Evolutionary conservation across 1,284 basidiomycete species (phyloP).

Genomic region (Austroboletus niveus): DNA sequence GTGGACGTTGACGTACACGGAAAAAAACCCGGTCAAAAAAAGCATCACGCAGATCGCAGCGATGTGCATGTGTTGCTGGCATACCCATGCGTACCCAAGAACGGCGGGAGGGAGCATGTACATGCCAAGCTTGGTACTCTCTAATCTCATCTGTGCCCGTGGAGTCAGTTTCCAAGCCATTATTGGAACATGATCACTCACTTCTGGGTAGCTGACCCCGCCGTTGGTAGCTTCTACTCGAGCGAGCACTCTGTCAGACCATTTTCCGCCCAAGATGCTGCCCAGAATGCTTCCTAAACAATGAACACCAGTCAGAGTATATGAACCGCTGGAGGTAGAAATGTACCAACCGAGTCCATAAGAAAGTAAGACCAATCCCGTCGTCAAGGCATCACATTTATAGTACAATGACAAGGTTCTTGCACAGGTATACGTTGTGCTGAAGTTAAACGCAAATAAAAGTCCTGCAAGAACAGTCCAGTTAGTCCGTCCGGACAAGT

Average conservation of each 20-base stretch:
- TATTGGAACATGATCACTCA: constrained; percentile 26
- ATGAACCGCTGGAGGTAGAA: not conserved
- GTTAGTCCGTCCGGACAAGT: constrained; percentile 41
- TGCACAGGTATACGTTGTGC: constrained; percentile 71
- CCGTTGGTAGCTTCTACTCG: constrained; percentile 60
- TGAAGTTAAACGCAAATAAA: constrained; percentile 69
- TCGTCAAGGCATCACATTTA: constrained; percentile 66
- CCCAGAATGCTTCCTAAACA: constrained; percentile 59
- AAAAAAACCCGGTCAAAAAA: constrained; percentile 68
- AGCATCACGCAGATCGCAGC: constrained; percentile 63
- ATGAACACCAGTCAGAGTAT: constrained; percentile 13
- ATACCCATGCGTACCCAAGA: constrained; percentile 78
- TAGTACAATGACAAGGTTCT: constrained; percentile 68
- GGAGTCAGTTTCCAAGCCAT: not conserved
- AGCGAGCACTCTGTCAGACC: constrained; percentile 67
- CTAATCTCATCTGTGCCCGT: constrained; percentile 64
- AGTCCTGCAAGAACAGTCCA: constrained; percentile 51
- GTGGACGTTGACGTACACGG: constrained; percentile 49
- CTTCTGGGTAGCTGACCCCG: constrained; percentile 67
- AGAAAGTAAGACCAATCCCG: constrained; percentile 74
- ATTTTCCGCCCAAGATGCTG: constrained; percentile 73
- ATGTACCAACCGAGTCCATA: constrained; percentile 61
- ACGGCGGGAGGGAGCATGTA: constrained; percentile 55
- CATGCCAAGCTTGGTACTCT: constrained; percentile 60
- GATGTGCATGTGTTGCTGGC: constrained; percentile 62